Evolutionary conservation across 2,329 filamentous ascomycete genomes (phyloP).

Genomic region (Penicillium sp.): DNA sequence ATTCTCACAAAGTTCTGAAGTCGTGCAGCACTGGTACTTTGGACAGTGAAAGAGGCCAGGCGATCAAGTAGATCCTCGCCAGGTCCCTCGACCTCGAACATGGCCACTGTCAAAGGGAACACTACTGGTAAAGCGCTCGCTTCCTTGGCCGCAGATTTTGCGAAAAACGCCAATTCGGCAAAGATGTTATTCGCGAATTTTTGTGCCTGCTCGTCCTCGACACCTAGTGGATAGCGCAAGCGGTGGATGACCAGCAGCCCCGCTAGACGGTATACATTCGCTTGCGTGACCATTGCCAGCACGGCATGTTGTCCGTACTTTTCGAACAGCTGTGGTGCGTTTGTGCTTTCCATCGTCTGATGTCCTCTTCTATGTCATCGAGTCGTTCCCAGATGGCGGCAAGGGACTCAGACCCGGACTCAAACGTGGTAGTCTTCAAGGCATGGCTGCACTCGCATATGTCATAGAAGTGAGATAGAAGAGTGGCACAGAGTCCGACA

Average conservation of each 20-base stretch:
- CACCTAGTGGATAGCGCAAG: conserved; percentile 32
- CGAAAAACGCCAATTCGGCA: conserved; percentile 21
- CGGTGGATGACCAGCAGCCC: conserved; percentile 34
- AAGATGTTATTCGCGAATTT: conserved; percentile 26
- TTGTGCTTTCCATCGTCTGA: conserved; percentile 21
- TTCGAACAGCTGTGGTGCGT: conserved; percentile 14
- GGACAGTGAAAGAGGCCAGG: conserved; percentile 20
- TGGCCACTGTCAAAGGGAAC: conserved; percentile 27
- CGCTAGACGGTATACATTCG: conserved; percentile 31
- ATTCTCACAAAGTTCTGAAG: conserved; percentile 24
- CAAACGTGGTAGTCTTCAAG: conserved; percentile 12
- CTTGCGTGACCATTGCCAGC: conserved; percentile 32
- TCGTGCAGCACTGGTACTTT: conserved; percentile 18
- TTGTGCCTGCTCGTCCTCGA: conserved; percentile 25
- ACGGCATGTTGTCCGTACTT: conserved; percentile 28
- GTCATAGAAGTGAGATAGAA: conserved; percentile 36
- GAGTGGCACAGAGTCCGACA: conserved; percentile 30
- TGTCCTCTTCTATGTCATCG: conserved; percentile 18
- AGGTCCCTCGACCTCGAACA: conserved; percentile 25
- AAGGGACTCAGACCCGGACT: conserved; percentile 5
- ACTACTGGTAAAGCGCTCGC: conserved; percentile 22
- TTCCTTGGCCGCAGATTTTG: conserved; percentile 11
- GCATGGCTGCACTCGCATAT: conserved; percentile 29
- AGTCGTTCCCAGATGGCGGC: conserved; percentile 17
- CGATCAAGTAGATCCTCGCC: conserved; percentile 23